Evolutionary conservation across 1,284 basidiomycete species (phyloP).

Genomic region (Anthracocystis panici-leucophaei): DNA sequence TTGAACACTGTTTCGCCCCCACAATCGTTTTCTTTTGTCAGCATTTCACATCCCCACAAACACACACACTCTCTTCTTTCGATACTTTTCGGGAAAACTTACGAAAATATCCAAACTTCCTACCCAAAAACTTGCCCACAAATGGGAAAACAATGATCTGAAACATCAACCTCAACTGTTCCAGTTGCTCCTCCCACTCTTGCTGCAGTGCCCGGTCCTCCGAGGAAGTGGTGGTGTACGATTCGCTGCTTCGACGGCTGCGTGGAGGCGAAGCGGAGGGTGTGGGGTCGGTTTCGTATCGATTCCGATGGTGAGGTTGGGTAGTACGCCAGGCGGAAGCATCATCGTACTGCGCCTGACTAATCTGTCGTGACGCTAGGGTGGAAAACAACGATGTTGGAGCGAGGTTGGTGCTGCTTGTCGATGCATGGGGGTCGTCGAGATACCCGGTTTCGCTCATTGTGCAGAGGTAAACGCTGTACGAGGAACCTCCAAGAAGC

Average conservation of each 20-base stretch:
- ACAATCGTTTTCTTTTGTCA: not conserved
- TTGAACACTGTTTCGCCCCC: conserved; percentile 30
- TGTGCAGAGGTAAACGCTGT: no score
- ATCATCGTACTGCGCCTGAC: conserved; percentile 18
- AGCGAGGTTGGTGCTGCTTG: not conserved
- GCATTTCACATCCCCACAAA: no score
- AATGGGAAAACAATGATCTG: conserved; percentile 55
- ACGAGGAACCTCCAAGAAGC: no score
- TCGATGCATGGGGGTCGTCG: conserved; percentile 10
- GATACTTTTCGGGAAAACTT: conserved; percentile 1
- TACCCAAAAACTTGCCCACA: conserved; percentile 51
- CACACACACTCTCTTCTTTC: not conserved
- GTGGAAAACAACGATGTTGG: conserved; percentile 26
- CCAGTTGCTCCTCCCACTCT: conserved; percentile 55
- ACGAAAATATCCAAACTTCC: conserved; percentile 48
- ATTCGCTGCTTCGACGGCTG: not conserved
- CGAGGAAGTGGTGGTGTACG: conserved; percentile 2
- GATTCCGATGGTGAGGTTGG: not conserved
- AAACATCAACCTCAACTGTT: conserved; percentile 47
- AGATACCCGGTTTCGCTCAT: conserved; percentile 17
- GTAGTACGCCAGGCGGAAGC: not conserved
- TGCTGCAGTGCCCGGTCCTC: conserved; percentile 22
- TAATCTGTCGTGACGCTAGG: conserved; percentile 16
- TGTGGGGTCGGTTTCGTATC: not conserved
- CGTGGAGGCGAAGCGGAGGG: not conserved